phyloP scores from a whole-genome alignment of 495 filamentous ascomycete species.

The Parmelia sp. region DNA sequence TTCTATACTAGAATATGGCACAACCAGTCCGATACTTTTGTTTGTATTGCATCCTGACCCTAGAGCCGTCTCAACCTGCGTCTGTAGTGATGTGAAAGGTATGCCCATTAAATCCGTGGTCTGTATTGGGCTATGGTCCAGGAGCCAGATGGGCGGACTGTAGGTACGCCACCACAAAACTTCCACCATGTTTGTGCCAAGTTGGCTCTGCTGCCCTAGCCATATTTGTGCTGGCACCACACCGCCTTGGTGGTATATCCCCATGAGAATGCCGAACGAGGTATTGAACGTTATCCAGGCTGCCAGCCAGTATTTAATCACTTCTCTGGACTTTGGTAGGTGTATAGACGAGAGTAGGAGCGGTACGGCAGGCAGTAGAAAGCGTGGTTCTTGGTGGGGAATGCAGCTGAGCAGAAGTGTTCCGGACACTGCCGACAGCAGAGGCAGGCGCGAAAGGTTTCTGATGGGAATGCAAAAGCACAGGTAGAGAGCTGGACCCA shows the following conservation, averaged over 20 bases:
- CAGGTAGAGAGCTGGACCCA: constrained; percentile 76
- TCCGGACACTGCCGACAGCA: constrained; percentile 76
- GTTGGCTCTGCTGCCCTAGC: constrained; percentile 27
- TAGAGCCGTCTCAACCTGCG: constrained; percentile 46
- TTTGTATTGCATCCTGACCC: constrained; percentile 32
- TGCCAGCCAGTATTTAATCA: constrained; percentile 49
- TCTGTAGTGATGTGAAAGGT: constrained; percentile 52
- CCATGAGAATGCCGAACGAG: constrained; percentile 74
- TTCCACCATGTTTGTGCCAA: constrained; percentile 49
- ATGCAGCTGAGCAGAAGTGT: constrained; percentile 74
- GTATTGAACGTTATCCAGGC: constrained; percentile 82
- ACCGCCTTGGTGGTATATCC: constrained; percentile 89
- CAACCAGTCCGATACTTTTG: constrained; percentile 21
- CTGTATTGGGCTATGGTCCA: constrained; percentile 65
- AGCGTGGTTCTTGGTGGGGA: constrained; percentile 91
- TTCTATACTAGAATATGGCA: constrained; percentile 24
- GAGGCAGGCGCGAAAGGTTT: constrained; percentile 47
- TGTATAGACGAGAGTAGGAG: constrained; percentile 79
- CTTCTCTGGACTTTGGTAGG: constrained; percentile 51
- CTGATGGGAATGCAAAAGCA: constrained; percentile 53
- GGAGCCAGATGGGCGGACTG: constrained; percentile 83
- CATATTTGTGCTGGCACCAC: constrained; percentile 73
- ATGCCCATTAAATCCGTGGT: constrained; percentile 83
- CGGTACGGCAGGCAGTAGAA: constrained; percentile 81
- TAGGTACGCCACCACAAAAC: constrained; percentile 99